These are phyloP conservation scores for Astraeus odoratus DNA, from an alignment of 768 basidiomycete species.

Conservation along the genomic window DNA sequence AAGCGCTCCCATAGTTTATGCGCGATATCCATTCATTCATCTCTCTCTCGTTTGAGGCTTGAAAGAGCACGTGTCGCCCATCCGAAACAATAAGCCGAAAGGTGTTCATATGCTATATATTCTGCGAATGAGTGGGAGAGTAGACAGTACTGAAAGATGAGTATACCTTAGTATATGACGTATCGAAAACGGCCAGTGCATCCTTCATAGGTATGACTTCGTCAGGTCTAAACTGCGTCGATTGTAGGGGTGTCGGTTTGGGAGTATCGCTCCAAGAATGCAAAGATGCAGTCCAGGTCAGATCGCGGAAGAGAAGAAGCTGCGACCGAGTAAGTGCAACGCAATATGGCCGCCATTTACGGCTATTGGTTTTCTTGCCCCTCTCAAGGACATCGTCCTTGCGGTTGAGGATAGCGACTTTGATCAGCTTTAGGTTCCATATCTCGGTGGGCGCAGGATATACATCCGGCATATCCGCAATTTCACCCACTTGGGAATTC, in stretches of 20 bases:
- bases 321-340: slow-evolving; percentile 87
- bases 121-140: neutral
- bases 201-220: slow-evolving; percentile 76
- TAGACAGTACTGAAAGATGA: neutral
- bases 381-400: slow-evolving; percentile 76
- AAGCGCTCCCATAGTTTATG: slow-evolving; percentile 92
- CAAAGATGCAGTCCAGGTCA: slow-evolving; percentile 44
- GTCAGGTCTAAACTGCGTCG: slow-evolving; percentile 63
- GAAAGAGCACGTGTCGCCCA: slow-evolving; percentile 78
- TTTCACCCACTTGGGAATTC: slow-evolving; percentile 22
- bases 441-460: slow-evolving; percentile 24
- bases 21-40: slow-evolving; percentile 85
- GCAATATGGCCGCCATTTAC: slow-evolving; percentile 87
- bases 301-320: slow-evolving; percentile 82
- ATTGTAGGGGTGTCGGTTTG: slow-evolving; percentile 32
- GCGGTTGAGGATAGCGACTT: slow-evolving; percentile 72
- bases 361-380: slow-evolving; percentile 64
- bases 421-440: slow-evolving; percentile 62
- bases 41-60: slow-evolving; percentile 60
- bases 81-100: slow-evolving; percentile 73
- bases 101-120: slow-evolving; percentile 54
- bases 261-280: slow-evolving; percentile 36
- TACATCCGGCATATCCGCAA: slow-evolving; percentile 22
- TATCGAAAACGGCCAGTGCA: slow-evolving; percentile 75
- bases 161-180: slow-evolving; percentile 67